These are phyloP conservation scores for Pisolithus tinctorius DNA, from an alignment of 768 basidiomycete genomes.

Conservation along the genomic window DNA sequence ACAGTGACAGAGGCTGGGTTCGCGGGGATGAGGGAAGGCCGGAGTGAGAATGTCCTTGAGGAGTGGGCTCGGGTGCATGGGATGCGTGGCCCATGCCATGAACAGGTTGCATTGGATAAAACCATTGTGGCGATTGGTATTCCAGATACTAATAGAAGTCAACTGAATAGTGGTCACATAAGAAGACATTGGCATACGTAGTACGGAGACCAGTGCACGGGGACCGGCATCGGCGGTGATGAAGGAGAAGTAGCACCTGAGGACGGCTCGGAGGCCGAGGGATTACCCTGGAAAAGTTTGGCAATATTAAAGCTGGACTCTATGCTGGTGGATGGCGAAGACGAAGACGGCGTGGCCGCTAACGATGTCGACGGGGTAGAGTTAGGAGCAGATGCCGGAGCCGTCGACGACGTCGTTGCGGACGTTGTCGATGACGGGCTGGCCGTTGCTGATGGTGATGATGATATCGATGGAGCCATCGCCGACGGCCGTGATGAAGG, in stretches of 20 bases:
- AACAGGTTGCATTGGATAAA: conserved; percentile 29
- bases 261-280: conserved; percentile 40
- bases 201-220: conserved; percentile 39
- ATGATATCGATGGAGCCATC: conserved; percentile 11
- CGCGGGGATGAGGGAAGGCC: conserved; percentile 67
- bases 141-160: conserved; percentile 35
- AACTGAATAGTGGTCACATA: conserved; percentile 1
- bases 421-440: conserved; percentile 26
- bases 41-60: conserved; percentile 38
- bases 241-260: conserved; percentile 56
- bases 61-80: conserved; percentile 27
- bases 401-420: conserved; percentile 27
- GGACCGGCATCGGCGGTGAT: conserved; percentile 43
- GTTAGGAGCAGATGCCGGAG: neutral
- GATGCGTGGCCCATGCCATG: conserved; percentile 35
- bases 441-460: conserved; percentile 21
- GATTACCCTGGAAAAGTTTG: conserved; percentile 34
- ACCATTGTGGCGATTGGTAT: conserved; percentile 40
- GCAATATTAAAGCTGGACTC: conserved; percentile 27
- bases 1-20: conserved; percentile 45
- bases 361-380: conserved; percentile 23
- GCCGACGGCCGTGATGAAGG: conserved; percentile 21
- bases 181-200: conserved; percentile 42
- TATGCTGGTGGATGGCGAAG: conserved; percentile 10
- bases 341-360: conserved; percentile 22